Percentiles rank a stretch among this genome's conserved stretches.
phyloP scores from a whole-genome alignment of 73 alveolate species.

The Effrenium voratum region DNA sequence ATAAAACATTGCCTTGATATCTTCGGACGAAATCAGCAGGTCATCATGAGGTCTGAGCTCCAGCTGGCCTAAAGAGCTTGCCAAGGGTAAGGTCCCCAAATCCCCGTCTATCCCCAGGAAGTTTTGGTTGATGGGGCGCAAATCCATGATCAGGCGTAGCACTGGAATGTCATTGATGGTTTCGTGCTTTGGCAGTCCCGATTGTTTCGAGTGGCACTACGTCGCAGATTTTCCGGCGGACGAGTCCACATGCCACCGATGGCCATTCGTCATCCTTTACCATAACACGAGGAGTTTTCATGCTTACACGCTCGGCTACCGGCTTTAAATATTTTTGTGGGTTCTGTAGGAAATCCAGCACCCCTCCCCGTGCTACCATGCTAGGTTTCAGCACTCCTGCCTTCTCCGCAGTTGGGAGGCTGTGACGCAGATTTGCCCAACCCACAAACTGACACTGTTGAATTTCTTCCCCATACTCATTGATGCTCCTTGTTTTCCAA shows the following conservation, averaged over 20 bases:
- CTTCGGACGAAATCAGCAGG: background rate
- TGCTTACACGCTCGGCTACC: background rate
- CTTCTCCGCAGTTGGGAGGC: background rate
- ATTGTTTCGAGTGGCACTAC: background rate
- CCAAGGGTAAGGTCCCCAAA: background rate
- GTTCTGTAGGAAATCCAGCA: background rate
- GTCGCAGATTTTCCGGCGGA: background rate
- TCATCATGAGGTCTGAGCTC: conserved; percentile 8
- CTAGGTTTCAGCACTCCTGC: background rate
- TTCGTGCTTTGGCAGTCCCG: background rate
- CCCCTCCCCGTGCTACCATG: background rate
- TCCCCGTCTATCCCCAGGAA: background rate
- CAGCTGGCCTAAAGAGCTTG: background rate
- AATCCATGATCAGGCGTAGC: background rate
- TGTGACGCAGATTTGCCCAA: background rate
- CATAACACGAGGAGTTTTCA: background rate
- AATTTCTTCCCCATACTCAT: background rate
- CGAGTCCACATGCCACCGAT: background rate
- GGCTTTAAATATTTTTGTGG: background rate
- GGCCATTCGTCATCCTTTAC: background rate
- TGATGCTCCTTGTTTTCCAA: background rate
- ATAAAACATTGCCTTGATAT: conserved; percentile 9
- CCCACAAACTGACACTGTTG: background rate
- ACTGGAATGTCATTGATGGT: background rate
- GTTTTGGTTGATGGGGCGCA: conserved; percentile 20